These are phyloP conservation scores for Xylaria bambusicola DNA, from an alignment of 495 filamentous ascomycete genomes.

Conservation along the genomic window DNA sequence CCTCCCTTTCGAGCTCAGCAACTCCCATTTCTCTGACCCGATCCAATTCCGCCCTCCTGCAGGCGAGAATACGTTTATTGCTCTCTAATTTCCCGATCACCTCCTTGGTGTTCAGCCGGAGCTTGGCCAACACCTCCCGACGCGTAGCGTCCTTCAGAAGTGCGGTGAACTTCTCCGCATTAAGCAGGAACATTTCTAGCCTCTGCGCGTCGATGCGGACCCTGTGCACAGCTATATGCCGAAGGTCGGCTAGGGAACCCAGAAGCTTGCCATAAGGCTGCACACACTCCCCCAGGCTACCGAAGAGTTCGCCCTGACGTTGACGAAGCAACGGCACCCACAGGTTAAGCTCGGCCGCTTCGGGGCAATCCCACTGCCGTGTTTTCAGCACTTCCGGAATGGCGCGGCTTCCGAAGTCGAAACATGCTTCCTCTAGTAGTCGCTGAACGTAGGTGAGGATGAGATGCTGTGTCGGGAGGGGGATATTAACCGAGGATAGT, in stretches of 20 bases:
- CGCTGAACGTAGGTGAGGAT: constrained; percentile 14
- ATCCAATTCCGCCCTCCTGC: constrained; percentile 12
- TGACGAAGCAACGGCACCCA: constrained; percentile 1
- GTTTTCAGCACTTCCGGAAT: constrained; percentile 6
- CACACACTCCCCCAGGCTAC: background rate
- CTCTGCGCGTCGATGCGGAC: constrained; percentile 7
- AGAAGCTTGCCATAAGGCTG: background rate
- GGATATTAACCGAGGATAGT: constrained; percentile 6
- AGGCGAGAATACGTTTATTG: constrained; percentile 16
- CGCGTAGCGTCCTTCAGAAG: constrained; percentile 6
- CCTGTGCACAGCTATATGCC: constrained; percentile 10
- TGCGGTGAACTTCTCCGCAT: constrained; percentile 4
- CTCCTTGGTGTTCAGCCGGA: constrained; percentile 8
- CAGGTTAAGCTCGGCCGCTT: constrained; percentile 12
- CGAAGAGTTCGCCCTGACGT: background rate
- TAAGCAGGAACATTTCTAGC: constrained; percentile 7
- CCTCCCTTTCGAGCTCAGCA: constrained; percentile 9
- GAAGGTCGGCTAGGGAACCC: constrained; percentile 2
- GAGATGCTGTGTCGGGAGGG: constrained; percentile 13
- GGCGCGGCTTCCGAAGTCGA: background rate
- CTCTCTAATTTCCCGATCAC: constrained; percentile 12
- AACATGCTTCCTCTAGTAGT: constrained; percentile 13
- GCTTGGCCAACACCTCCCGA: background rate
- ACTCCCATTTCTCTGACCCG: constrained; percentile 4
- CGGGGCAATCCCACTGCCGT: constrained; percentile 10